Conservation (phyloP, 2,329 filamentous ascomycete genomes). For the Zelopaecilomyces penicillatus region DNA sequence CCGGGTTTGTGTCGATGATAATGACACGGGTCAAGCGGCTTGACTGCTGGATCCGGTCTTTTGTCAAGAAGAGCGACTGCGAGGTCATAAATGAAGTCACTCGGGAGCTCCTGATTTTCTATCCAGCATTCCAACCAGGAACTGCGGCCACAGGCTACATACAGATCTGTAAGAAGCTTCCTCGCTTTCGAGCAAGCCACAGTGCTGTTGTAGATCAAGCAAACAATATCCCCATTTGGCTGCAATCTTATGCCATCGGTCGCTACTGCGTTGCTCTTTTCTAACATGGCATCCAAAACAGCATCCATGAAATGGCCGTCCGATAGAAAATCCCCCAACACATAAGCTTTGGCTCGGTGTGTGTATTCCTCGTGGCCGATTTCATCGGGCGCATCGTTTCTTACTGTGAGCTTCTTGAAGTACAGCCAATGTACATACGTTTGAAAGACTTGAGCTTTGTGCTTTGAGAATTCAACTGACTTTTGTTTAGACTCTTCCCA, state of each 20-base stretch:
- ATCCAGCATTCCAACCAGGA: conserved; percentile 1
- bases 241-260: not conserved
- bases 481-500: conserved; percentile 2
- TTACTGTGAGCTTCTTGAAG: conserved; percentile 2
- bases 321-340: conserved; percentile 6
- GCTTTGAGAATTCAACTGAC: not conserved
- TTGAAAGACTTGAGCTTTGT: conserved; percentile 3
- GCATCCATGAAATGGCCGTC: conserved; percentile 6
- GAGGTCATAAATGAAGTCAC: conserved; percentile 2
- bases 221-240: conserved; percentile 1
- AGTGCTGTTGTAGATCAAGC: conserved; percentile 5
- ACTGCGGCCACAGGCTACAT: not conserved
- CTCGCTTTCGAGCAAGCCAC: not conserved
- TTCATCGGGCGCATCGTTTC: conserved; percentile 1
- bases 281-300: conserved; percentile 5
- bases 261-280: conserved; percentile 1
- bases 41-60: too few relatives aligned
- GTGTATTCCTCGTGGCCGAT: conserved; percentile 5
- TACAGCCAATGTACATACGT: conserved; percentile 8
- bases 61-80: not conserved
- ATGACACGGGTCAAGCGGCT: too few relatives aligned
- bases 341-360: conserved; percentile 7
- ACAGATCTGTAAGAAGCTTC: conserved; percentile 3
- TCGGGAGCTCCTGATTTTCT: not conserved
- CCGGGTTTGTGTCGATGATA: too few relatives aligned